Evolutionary conservation across 1,139 yeast species (phyloP), one percentile per base, ranked within the genome.

Genomic region (Kodamaea alishanica): DNA sequence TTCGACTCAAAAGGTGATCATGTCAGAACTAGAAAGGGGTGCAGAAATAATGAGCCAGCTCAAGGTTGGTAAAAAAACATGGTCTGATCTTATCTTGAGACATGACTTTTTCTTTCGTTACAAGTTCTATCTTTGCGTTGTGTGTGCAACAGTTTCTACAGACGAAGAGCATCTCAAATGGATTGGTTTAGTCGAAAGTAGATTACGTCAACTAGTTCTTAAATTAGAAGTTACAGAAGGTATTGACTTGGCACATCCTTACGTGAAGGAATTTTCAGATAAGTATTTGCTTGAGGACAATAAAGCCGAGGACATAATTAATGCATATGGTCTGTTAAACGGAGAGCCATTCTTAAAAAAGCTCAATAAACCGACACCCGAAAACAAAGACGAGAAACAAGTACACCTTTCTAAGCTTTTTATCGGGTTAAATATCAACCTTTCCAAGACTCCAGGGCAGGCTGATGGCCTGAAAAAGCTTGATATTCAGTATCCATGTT

Each of bases 121-220:
- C 66, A 90, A 88, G 58, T 88, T 88, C 58, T 92, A 92, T 55
- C 63, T 94, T 33, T 84, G 95, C 33, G 72, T 92, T 5, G 80
- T 86, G 37, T 94, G 90, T 0, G 82, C 86, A 1, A 84, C 97
- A 0, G 71, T 69, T 43, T 84, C 83, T 6, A 63, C 74, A 2
- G 75, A 77, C 39, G 97, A 89, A 55, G 89, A 87, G 39, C 97
- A 92, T 52, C 63, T 81, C 39, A 84, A 84, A 53, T 94, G 95
- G 92, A 79, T 87, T 47, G 98, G 99, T 9, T 69, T 90, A 68
- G 94, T 92, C 6, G 97, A 92, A 59, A 83, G 96, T 52, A 88
- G 84, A 60, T 61, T 92, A 36, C 76, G 99, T 48, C 65, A 83
- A 34, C 63, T 92, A 35, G 95, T 92, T 25, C 84, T 77, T 52